Evolutionary conservation across 352 stramenopile species (phyloP).

Genomic region (Globisporangium cylindrosporum): DNA sequence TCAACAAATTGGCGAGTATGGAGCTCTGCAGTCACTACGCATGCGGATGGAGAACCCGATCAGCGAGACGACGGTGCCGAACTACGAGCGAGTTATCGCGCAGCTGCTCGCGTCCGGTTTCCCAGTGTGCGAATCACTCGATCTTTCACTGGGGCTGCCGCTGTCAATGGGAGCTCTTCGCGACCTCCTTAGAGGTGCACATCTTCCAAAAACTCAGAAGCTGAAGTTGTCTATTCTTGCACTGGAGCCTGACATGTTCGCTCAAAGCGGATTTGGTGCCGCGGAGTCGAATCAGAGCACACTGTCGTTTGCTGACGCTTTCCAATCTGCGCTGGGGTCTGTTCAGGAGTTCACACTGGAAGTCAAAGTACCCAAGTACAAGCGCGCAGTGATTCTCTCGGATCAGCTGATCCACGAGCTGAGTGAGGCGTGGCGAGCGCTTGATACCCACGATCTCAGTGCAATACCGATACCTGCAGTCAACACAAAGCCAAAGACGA

Average conservation of each 20-base stretch:
- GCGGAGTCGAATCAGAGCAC: neutral
- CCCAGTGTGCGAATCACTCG: slow-evolving; percentile 38
- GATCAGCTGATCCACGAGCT: slow-evolving; percentile 19
- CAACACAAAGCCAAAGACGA: neutral
- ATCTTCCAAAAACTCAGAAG: slow-evolving; percentile 18
- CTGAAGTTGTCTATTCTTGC: slow-evolving; percentile 27
- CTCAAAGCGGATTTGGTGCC: neutral
- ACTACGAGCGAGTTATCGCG: slow-evolving; percentile 22
- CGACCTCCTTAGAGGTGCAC: slow-evolving; percentile 18
- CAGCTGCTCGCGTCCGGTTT: slow-evolving; percentile 45
- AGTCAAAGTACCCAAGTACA: slow-evolving; percentile 14
- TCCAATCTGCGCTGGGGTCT: slow-evolving; percentile 3
- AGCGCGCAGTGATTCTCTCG: slow-evolving; percentile 12
- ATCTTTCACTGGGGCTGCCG: slow-evolving; percentile 27
- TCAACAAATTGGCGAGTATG: slow-evolving; percentile 26
- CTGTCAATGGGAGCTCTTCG: slow-evolving; percentile 20
- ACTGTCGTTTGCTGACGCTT: slow-evolving; percentile 14
- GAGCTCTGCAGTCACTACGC: slow-evolving; percentile 19
- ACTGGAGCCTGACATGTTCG: neutral
- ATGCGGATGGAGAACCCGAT: slow-evolving; percentile 22
- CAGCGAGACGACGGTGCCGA: neutral
- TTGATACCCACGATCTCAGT: slow-evolving; percentile 9
- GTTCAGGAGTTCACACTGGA: slow-evolving; percentile 20
- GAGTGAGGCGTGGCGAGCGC: slow-evolving; percentile 22
- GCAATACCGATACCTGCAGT: neutral